Conservation (phyloP, 805 yeast genomes). For the Zygosaccharomyces kombuchaensis region DNA sequence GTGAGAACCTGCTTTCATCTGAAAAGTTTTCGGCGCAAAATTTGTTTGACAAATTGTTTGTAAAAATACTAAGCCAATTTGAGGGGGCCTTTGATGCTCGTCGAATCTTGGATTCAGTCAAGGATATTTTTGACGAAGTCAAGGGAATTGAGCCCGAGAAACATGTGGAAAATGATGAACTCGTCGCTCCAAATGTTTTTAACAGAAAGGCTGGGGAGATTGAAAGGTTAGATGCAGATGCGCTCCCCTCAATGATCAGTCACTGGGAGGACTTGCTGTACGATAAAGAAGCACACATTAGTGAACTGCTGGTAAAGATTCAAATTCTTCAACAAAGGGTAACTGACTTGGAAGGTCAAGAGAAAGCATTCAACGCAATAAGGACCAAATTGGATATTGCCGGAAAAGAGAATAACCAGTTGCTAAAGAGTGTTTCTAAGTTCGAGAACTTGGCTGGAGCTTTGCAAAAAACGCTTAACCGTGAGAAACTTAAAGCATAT, state of each 20-base stretch:
- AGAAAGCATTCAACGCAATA: background rate
- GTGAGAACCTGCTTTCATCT: background rate
- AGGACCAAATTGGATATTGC: background rate
- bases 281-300: conserved; percentile 26
- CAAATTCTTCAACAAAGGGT: conserved; percentile 44
- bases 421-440: background rate
- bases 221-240: background rate
- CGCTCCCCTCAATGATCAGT: background rate
- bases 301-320: conserved; percentile 45
- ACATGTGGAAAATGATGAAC: background rate
- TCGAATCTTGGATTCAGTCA: background rate
- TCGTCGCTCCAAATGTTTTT: background rate
- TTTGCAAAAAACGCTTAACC: background rate
- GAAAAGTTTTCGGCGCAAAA: background rate
- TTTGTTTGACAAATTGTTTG: background rate
- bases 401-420: background rate
- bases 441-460: background rate
- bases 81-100: background rate
- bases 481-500: conserved; percentile 29
- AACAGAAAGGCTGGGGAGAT: conserved; percentile 2
- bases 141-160: background rate
- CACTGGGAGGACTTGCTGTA: background rate
- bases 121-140: background rate
- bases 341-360: conserved; percentile 32
- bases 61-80: background rate